phyloP scores from a whole-genome alignment of 805 yeast species.

The Allodekkera sacchari region DNA sequence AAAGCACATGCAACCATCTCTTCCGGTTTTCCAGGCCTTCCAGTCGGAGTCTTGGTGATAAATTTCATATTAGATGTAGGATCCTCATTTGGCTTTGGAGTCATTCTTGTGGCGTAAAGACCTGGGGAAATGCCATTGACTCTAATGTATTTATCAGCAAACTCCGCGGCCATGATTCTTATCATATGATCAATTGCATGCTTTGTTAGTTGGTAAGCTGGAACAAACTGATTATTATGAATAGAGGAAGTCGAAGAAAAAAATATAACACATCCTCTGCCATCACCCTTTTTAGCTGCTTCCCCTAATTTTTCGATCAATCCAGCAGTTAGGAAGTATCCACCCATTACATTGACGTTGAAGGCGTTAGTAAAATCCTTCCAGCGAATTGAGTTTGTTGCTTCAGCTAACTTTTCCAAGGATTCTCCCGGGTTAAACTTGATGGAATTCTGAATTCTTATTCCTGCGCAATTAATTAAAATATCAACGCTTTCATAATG shows the following conservation, averaged over 20 bases:
- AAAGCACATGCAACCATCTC: conserved; percentile 15
- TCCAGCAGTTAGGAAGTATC: conserved; percentile 18
- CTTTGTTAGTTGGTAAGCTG: conserved; percentile 16
- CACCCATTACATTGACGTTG: conserved; percentile 18
- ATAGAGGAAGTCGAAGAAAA: conserved; percentile 17
- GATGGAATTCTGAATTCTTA: conserved; percentile 14
- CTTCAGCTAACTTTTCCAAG: conserved; percentile 12
- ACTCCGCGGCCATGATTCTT: conserved; percentile 19
- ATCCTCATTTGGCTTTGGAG: conserved; percentile 14
- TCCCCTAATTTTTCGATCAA: conserved; percentile 15
- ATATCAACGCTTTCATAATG: conserved; percentile 15
- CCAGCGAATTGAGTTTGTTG: conserved; percentile 15
- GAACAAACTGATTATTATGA: conserved; percentile 17
- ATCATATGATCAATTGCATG: conserved; percentile 18
- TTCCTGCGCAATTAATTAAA: conserved; percentile 17
- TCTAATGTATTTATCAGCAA: conserved; percentile 17
- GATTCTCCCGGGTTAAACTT: conserved; percentile 14
- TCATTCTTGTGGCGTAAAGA: conserved; percentile 16
- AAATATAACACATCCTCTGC: conserved; percentile 15
- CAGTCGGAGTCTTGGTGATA: conserved; percentile 13
- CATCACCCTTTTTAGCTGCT: conserved; percentile 16
- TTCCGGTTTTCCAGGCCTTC: conserved; percentile 13
- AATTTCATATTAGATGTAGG: conserved; percentile 14
- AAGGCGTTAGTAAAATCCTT: conserved; percentile 14
- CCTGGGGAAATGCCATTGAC: conserved; percentile 20